Conservation (phyloP, 2,329 filamentous ascomycete species). For the Ophiocordyceps unilateralis region DNA sequence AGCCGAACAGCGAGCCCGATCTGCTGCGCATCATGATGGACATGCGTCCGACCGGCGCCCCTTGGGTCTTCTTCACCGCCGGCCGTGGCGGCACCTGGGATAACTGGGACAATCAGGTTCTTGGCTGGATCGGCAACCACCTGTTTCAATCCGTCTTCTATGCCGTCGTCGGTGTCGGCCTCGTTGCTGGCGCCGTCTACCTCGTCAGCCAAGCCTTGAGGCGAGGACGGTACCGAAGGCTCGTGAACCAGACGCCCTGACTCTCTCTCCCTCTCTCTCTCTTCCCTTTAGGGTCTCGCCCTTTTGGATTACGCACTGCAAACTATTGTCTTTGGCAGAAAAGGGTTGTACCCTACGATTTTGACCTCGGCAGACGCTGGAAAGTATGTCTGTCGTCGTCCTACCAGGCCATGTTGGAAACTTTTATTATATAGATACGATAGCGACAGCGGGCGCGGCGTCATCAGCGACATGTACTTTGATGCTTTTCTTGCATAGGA, state of each 20-base stretch:
- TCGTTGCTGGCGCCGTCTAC: not conserved
- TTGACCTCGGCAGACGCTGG: no score
- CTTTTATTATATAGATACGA: no score
- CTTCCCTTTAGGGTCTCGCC: no score
- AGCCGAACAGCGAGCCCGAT: not conserved
- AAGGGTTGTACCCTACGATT: no score
- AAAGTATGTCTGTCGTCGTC: no score
- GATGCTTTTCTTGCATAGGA: no score
- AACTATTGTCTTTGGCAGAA: not conserved
- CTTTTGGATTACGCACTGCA: not conserved
- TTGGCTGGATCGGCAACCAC: constrained; percentile 2
- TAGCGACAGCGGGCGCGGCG: not conserved
- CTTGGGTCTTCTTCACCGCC: constrained; percentile 3
- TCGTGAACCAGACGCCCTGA: not conserved
- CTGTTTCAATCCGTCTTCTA: not conserved
- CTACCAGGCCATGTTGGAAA: not conserved
- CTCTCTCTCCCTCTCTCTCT: no score
- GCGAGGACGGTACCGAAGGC: not conserved
- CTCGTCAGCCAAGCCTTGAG: not conserved
- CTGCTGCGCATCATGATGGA: constrained; percentile 4
- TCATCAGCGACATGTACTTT: no score
- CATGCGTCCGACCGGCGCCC: constrained; percentile 1
- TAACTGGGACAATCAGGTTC: constrained; percentile 2
- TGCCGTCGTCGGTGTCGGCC: not conserved
- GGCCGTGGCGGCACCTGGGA: constrained; percentile 2